Evolutionary conservation across 441 rosid species (phyloP).

Genomic region (Arabidopsis hybrid): DNA sequence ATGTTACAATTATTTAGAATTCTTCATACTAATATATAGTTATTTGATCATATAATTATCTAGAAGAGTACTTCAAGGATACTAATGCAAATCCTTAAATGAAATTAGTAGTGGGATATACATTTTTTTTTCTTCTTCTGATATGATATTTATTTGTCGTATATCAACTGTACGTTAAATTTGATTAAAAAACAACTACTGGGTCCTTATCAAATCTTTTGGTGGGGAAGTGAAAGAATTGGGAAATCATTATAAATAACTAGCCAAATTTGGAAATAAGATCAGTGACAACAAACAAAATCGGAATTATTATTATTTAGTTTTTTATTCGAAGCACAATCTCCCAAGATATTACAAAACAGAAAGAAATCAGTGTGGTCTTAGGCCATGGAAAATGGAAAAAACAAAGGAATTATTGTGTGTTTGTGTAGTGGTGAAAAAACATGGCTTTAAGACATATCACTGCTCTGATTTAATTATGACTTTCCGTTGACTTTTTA

Average conservation of each 20-base stretch:
- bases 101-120: neutral
- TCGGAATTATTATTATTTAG: neutral
- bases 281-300: neutral
- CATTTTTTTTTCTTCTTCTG: too few relatives aligned
- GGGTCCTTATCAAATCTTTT: neutral
- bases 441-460: slow-evolving; percentile 26
- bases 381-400: neutral
- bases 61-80: too few relatives aligned
- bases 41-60: too few relatives aligned
- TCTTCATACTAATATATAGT: too few relatives aligned
- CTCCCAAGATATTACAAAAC: neutral
- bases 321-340: slow-evolving; percentile 16
- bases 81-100: neutral
- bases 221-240: neutral
- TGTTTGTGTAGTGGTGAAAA: slow-evolving; percentile 32
- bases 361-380: neutral
- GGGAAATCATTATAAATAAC: neutral
- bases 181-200: neutral
- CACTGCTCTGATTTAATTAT: slow-evolving; percentile 22
- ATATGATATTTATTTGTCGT: neutral
- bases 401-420: slow-evolving; percentile 29
- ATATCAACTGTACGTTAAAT: neutral
- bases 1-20: too few relatives aligned
- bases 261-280: slow-evolving; percentile 3
- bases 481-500: slow-evolving; percentile 33